Base-by-base conservation (phyloP, 257 asterid species). In the Galeopsis tetrahit region DNA sequence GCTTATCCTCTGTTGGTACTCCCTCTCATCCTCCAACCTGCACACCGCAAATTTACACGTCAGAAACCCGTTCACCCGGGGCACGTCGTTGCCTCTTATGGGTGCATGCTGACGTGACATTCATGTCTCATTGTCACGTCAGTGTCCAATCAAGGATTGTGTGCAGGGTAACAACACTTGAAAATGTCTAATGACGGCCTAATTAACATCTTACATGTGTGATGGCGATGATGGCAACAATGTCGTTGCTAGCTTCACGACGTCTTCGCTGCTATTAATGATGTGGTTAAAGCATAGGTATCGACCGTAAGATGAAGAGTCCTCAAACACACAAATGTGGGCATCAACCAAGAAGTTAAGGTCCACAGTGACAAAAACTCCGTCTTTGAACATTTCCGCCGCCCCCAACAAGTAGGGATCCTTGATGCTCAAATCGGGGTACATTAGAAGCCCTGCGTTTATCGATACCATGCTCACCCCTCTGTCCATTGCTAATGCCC, bases 401-500 rank as follows among this genome's bases (percentile, higher is more conserved):
- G 98, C 98, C 14, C 98, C 99, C 72, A 87, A 80, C 68, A 95
- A 71, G 71, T 92, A 92, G 13, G 99, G 97, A 17, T 90, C 96
- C 74, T 87, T 84, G 40, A 92, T 84, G 40, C 75, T 87, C 66
- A 90, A 63, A 52, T 90, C 87, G 3, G 91, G 88, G 70, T 77
- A 77, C 89, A 90, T 75, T 4, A 92, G 44, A 10, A 95, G 69
- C 8, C 98, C 98, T 0, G 84, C 95, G 13, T 95, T 95, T 1
- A 95, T 81, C 0, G 92, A 83, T 4, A 92, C 96, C 97, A 92
- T 90, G 82, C 79, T 88, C 51, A 95, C 88, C 33, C 79, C 98
- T 80, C 98, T 80, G 84, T 92, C 99, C 98, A 92, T 95, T 3
- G 98, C 99, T 78, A 95, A 66, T 2, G 98, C 97, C 96, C 98